phyloP scores from a whole-genome alignment of 2,329 filamentous ascomycete genomes.

The Stagonosporopsis tanaceti region DNA sequence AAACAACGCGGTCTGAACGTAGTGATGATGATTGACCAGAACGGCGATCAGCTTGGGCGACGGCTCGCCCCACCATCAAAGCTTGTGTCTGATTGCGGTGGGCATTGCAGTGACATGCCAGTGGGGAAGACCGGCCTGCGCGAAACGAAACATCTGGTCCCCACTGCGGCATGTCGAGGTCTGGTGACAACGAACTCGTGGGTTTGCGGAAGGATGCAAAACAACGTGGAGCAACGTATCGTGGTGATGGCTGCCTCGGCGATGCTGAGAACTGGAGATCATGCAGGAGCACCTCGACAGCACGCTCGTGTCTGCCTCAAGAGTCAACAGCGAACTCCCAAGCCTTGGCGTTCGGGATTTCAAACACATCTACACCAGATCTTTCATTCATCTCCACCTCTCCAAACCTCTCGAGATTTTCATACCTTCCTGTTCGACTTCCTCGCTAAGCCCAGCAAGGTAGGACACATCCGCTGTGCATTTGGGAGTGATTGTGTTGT shows the following conservation, averaged over 20 bases:
- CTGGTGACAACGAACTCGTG: constrained; percentile 10
- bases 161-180: constrained; percentile 2
- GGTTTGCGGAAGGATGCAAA: constrained; percentile 2
- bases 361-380: not conserved
- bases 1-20: constrained; percentile 12
- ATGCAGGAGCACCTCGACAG: not conserved
- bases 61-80: constrained; percentile 15
- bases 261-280: not conserved
- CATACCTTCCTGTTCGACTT: not conserved
- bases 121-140: constrained; percentile 3
- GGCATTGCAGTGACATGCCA: constrained; percentile 8
- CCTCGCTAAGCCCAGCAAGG: constrained; percentile 3
- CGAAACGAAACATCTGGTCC: constrained; percentile 12
- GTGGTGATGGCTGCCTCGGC: not conserved
- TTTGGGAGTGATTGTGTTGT: too few species aligned
- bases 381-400: constrained; percentile 7
- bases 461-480: not conserved
- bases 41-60: constrained; percentile 10
- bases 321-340: constrained; percentile 4
- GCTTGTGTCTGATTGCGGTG: constrained; percentile 17
- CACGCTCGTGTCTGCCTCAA: not conserved
- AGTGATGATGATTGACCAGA: constrained; percentile 15
- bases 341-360: constrained; percentile 9
- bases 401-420: not conserved
- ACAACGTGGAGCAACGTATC: not conserved